Evolutionary conservation across 2,329 filamentous ascomycete genomes (phyloP).

Genomic region (Penicillium expansum): DNA sequence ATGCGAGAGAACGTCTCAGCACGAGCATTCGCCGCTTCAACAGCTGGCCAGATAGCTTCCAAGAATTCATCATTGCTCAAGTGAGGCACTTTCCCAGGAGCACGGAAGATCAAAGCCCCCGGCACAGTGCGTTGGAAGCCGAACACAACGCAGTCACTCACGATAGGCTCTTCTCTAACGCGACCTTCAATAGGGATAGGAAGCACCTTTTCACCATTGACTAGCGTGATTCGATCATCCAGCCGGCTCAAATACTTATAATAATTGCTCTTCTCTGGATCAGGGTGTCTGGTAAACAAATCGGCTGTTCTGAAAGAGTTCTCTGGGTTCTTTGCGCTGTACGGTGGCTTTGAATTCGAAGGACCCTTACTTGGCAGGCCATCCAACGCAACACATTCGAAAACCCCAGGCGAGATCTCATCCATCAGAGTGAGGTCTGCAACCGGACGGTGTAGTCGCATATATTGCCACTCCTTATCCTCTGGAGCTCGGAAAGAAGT

Average conservation of each 20-base stretch:
- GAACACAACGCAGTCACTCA: conserved; percentile 59
- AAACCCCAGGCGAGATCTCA: conserved; percentile 38
- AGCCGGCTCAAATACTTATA: conserved; percentile 46
- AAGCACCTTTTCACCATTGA: conserved; percentile 52
- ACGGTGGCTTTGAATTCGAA: conserved; percentile 44
- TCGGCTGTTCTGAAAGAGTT: conserved; percentile 60
- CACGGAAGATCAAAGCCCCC: conserved; percentile 49
- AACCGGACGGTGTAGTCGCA: conserved; percentile 45
- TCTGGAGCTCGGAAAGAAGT: conserved; percentile 54
- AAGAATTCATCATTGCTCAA: conserved; percentile 46
- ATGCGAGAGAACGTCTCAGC: conserved; percentile 56
- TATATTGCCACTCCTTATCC: conserved; percentile 62
- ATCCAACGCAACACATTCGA: conserved; percentile 38
- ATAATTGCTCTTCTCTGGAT: conserved; percentile 38
- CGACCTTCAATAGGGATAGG: conserved; percentile 53
- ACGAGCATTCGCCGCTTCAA: conserved; percentile 52
- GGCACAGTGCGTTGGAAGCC: conserved; percentile 52
- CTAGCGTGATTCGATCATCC: conserved; percentile 49
- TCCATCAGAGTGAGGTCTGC: conserved; percentile 44
- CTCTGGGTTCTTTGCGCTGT: conserved; percentile 42
- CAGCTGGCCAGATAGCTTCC: conserved; percentile 47
- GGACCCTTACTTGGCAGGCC: conserved; percentile 40
- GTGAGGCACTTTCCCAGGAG: conserved; percentile 54
- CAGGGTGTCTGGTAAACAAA: conserved; percentile 47
- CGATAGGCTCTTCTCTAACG: conserved; percentile 52